These are phyloP conservation scores for Nicotiana noctiflora DNA, from an alignment of 257 asterid species.

Conservation along the genomic window DNA sequence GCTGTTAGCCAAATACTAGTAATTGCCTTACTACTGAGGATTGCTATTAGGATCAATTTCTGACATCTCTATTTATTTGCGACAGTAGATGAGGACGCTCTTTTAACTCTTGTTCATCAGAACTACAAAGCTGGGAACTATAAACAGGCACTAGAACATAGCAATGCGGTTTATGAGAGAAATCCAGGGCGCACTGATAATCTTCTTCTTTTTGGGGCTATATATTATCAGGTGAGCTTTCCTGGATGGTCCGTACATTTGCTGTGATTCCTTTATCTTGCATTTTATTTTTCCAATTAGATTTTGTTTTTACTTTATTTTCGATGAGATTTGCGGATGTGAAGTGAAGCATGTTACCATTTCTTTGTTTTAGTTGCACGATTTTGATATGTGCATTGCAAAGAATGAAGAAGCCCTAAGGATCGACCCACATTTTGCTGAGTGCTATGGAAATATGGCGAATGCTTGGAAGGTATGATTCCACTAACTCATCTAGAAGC, in stretches of 20 bases:
- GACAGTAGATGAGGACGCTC: slow-evolving; percentile 80
- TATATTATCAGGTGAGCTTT: slow-evolving; percentile 73
- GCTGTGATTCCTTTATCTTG: not conserved
- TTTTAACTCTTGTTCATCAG: slow-evolving; percentile 84
- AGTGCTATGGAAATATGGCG: slow-evolving; percentile 99
- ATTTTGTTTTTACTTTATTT: not conserved
- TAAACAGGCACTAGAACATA: slow-evolving; percentile 84
- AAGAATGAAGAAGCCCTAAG: slow-evolving; percentile 95
- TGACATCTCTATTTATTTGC: slow-evolving; percentile 12
- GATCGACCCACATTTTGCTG: slow-evolving; percentile 90
- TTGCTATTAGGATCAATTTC: not conserved
- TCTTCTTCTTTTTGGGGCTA: slow-evolving; percentile 92
- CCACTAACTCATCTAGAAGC: slow-evolving; percentile 1
- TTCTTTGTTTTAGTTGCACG: slow-evolving; percentile 60
- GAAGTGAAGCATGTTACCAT: slow-evolving; percentile 15
- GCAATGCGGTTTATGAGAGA: slow-evolving; percentile 81
- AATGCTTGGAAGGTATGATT: slow-evolving; percentile 89
- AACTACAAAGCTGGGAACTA: slow-evolving; percentile 81
- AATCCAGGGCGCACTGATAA: slow-evolving; percentile 84
- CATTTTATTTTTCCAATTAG: not conserved
- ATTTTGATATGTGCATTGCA: slow-evolving; percentile 76
- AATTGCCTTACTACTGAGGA: not conserved
- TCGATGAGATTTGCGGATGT: not conserved
- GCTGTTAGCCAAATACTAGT: not conserved
- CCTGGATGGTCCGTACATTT: not conserved